Evolutionary conservation across 176 grass and related monocot species (phyloP).

Genomic region (Oryza brachyantha): DNA sequence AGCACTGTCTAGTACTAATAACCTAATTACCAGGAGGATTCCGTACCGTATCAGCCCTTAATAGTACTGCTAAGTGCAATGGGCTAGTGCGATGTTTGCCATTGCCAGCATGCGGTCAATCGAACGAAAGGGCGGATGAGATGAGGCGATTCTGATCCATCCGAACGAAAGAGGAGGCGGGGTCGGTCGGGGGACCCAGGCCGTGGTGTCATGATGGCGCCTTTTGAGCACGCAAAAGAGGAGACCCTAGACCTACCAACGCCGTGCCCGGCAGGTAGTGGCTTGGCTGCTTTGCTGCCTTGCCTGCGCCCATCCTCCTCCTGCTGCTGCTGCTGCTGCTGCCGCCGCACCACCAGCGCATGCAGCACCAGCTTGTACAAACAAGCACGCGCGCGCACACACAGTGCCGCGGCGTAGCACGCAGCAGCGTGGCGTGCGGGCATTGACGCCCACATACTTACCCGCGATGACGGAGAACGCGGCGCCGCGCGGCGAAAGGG

Average conservation of each 20-base stretch:
- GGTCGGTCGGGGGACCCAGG: background rate
- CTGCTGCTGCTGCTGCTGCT: background rate
- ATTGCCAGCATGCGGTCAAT: too few relatives aligned
- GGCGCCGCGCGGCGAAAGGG: too few relatives aligned
- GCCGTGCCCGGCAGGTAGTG: background rate
- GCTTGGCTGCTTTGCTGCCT: background rate
- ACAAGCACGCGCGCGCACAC: background rate
- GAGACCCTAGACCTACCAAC: background rate
- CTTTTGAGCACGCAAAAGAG: slow-evolving; percentile 24
- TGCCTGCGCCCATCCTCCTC: background rate
- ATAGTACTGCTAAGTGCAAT: background rate
- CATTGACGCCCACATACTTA: too few relatives aligned
- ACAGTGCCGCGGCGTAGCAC: background rate
- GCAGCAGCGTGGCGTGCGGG: too few relatives aligned
- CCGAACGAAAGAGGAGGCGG: background rate
- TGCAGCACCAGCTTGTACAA: background rate
- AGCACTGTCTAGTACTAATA: too few relatives aligned
- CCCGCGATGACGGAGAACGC: background rate
- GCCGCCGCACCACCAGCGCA: background rate
- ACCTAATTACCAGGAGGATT: background rate
- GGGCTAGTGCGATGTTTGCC: background rate
- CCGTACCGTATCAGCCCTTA: background rate
- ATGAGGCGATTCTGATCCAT: background rate
- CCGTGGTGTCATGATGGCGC: slow-evolving; percentile 27
- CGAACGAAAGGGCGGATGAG: background rate